These are phyloP conservation scores for Elsinoe fawcettii DNA, from an alignment of 2,329 filamentous ascomycete species.

Conservation along the genomic window DNA sequence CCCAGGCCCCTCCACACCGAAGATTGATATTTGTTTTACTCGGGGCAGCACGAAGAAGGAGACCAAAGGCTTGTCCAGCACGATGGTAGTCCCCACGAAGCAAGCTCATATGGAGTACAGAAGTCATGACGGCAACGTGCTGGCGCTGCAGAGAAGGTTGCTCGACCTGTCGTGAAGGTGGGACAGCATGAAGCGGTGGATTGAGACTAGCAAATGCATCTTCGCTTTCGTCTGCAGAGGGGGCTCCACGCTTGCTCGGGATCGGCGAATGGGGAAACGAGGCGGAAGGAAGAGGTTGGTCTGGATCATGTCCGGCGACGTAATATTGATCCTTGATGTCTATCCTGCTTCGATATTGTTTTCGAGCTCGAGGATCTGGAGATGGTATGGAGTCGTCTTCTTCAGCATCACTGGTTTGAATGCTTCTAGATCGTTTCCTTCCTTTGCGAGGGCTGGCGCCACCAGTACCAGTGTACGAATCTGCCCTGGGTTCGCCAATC, in stretches of 20 bases:
- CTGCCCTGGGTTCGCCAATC: slow-evolving; percentile 4
- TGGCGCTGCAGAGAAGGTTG: slow-evolving; percentile 35
- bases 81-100: slow-evolving; percentile 61
- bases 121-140: slow-evolving; percentile 60
- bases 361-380: neutral
- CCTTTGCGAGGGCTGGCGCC: slow-evolving; percentile 10
- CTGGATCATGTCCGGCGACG: slow-evolving; percentile 35
- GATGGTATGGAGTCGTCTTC: slow-evolving; percentile 12
- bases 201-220: slow-evolving; percentile 25
- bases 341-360: slow-evolving; percentile 15
- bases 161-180: slow-evolving; percentile 6
- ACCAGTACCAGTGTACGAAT: neutral
- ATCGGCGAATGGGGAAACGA: slow-evolving; percentile 41
- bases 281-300: slow-evolving; percentile 32
- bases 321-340: slow-evolving; percentile 29
- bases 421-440: slow-evolving; percentile 20
- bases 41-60: slow-evolving; percentile 59
- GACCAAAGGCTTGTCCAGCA: slow-evolving; percentile 65
- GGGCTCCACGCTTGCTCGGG: slow-evolving; percentile 31
- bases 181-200: slow-evolving; percentile 33
- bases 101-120: slow-evolving; percentile 65
- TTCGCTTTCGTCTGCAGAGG: neutral
- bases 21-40: slow-evolving; percentile 56
- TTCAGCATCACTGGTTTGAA: slow-evolving; percentile 9
- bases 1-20: slow-evolving; percentile 65